Base-by-base conservation (phyloP, 2,329 filamentous ascomycete species). In the Sporothrix mexicana region DNA sequence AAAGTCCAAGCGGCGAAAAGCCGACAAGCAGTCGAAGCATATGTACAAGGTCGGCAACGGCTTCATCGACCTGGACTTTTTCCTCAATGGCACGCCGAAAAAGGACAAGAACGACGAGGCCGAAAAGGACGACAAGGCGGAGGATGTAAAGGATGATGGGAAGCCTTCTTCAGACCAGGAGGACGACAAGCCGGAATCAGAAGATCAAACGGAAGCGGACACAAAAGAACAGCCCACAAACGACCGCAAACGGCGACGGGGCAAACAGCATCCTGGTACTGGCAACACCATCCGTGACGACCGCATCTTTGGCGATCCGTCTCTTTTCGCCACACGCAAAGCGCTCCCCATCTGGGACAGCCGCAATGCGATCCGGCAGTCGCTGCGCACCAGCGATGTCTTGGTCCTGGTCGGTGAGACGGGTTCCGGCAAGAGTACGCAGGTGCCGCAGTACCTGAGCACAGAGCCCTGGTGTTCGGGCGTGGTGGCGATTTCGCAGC, bases 391-490 rank as follows among this genome's bases (percentile, higher is more conserved):
- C 8, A 83, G 88, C 47, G 90, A 89, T 74, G 89, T 97, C 0
- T 87, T 99, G 69, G 86, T 99, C 0, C 84, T 99, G 15, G 92
- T 96, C 2, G 95, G 95, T 83, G 95, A 98, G 81, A 99, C 96
- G 0, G 96, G 96, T 80, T 97, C 93, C 15, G 96, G 96, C 79
- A 99, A 99, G 83, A 97, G 93, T 84, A 99, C 96, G 0, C 96
- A 99, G 81, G 91, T 98, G 0, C 95, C 96, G 0, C 96, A 98
- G 78, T 98, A 97, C 75, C 84, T 99, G 8, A 88, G 92, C 62
- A 81, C 84, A 36, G 93, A 98, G 78, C 82, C 88, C 7, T 98
- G 95, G 94, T 97, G 94, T 80, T 92, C 92, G 12, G 93, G 93
- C 0, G 91, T 93, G 78, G 94, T 99, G 76, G 96, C 95, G 8